phyloP scores from a whole-genome alignment of 2,329 filamentous ascomycete species.

The Talaromyces pinophilus region DNA sequence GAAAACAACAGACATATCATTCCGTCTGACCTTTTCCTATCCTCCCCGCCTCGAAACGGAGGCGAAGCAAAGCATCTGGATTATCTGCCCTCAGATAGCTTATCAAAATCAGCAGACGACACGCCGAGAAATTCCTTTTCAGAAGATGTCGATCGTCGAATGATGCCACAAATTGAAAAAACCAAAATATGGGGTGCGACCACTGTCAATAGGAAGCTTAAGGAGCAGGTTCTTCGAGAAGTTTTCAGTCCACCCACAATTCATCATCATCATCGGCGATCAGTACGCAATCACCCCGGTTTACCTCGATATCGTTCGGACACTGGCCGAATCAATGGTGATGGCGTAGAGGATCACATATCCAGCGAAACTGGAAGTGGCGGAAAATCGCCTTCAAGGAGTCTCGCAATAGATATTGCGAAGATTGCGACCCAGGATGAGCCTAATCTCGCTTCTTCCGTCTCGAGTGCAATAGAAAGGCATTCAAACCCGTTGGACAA shows the following conservation, averaged over 20 bases:
- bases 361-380: conserved; percentile 28
- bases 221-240: conserved; percentile 89
- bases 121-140: conserved; percentile 22
- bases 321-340: conserved; percentile 34
- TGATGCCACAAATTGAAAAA: conserved; percentile 46
- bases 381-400: conserved; percentile 28
- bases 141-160: conserved; percentile 26
- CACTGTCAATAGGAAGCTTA: conserved; percentile 81
- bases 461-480: conserved; percentile 41
- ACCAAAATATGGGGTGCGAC: conserved; percentile 79
- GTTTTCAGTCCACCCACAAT: conserved; percentile 85
- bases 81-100: conserved; percentile 28
- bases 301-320: conserved; percentile 55
- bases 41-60: conserved; percentile 47
- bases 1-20: conserved; percentile 94
- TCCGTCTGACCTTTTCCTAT: conserved; percentile 76
- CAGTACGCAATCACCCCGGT: conserved; percentile 62
- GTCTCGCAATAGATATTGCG: conserved; percentile 34
- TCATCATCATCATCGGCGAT: conserved; percentile 76
- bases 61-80: conserved; percentile 32
- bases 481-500: conserved; percentile 38
- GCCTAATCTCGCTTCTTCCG: conserved; percentile 39
- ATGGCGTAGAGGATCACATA: conserved; percentile 38
- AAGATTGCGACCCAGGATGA: conserved; percentile 30
- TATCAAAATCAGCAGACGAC: conserved; percentile 23